A percentile compares a stretch with the other conserved stretches of the same genome.
Conservation (phyloP, 208 protist species). For the Naegleria fowleri region DNA sequence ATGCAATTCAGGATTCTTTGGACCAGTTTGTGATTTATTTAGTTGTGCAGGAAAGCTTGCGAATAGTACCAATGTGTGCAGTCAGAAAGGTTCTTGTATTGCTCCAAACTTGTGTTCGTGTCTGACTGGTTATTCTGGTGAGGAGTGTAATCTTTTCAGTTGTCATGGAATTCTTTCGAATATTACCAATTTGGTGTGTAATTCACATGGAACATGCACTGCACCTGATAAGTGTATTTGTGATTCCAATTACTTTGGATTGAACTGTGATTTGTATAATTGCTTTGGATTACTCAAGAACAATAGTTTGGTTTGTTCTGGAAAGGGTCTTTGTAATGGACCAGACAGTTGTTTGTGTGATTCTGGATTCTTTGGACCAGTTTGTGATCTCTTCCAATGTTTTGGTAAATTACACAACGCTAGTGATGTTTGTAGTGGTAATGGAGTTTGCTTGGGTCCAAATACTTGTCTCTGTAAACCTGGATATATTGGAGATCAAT, state of each 20-base stretch:
- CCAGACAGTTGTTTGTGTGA: not conserved
- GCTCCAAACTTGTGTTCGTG: not conserved
- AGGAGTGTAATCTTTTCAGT: not conserved
- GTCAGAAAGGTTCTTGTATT: not conserved
- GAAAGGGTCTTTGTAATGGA: not conserved
- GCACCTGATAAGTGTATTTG: not conserved
- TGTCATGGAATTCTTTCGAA: not conserved
- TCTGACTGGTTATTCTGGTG: not conserved
- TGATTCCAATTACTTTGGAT: not conserved
- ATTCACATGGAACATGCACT: not conserved
- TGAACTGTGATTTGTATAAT: not conserved
- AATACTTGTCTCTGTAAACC: not conserved
- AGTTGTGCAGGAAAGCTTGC: not conserved
- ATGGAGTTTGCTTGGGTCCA: not conserved
- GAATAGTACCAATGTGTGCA: not conserved
- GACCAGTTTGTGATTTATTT: not conserved
- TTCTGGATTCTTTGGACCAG: not conserved
- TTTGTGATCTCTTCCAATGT: not conserved
- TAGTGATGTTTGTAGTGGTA: not conserved
- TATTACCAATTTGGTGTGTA: not conserved
- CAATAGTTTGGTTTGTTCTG: not conserved
- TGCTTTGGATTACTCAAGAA: not conserved
- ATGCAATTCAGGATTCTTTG: not conserved
- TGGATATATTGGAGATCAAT: not conserved
- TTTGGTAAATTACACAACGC: not conserved